Evolutionary conservation across 1,284 basidiomycete species (phyloP), one percentile per base, ranked within the genome.

Genomic region (Mycosarcoma mackinlayi): DNA sequence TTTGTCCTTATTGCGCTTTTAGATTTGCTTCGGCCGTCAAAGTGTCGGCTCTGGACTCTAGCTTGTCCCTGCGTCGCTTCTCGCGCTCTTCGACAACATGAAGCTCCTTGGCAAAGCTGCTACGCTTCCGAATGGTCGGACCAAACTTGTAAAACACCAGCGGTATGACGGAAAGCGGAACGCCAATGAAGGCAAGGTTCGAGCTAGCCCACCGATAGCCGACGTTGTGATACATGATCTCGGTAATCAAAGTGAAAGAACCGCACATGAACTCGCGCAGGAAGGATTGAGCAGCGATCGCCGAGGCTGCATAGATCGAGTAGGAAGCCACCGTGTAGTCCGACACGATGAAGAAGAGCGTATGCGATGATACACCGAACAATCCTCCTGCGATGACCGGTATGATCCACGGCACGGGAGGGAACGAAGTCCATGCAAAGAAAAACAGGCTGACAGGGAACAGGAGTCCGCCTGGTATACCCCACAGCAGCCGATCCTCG

Each of bases 391-490:
- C 75, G 21, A 78, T 53, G 49, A 70, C 45, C 9, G 72, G 64
- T 9, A 72, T 64, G 52, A 75, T 77, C 75, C 75, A 76, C 7
- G 63, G 76, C 6, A 77, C 52, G 3, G 64, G 57, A 7, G 73
- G 73, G n/a, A 57, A 51, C 11, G 69, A 65, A 0, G 76, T 78
- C 76, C 76, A 78, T 2, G 75, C 76, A 38, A 78, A 78, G 59
- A 75, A 76, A 63, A 73, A 73, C 11, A 75, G 62, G 33, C 56
- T 61, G 51, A 67, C 24, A 6, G 73, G 69, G 52, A 75, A 75
- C 28, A 75, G 33, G 21, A 63, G 30, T 2, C 65, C 65, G 21
- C 57, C 66, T 10, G 59, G 60, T 6, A 73, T 58, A 21, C 71
- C 66, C 71, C 71, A 73, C 8, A 69, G 57, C n/a, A 73, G 40